Evolutionary conservation across 305 asterid species (phyloP).

Genomic region (Fraxinus dipetala): DNA sequence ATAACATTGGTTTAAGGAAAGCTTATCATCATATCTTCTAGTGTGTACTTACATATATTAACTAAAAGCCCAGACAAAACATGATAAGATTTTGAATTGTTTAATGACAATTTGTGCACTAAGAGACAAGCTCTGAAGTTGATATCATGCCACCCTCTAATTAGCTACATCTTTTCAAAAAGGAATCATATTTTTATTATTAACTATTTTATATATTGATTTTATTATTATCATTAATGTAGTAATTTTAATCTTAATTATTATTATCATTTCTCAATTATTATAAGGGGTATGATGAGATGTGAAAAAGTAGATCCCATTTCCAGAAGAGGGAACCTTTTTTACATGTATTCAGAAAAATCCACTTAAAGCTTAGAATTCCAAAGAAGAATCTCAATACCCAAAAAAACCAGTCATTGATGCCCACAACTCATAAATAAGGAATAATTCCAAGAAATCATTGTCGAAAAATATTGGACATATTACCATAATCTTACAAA

Average conservation of each 20-base stretch:
- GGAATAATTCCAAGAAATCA: constrained; percentile 28
- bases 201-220: background rate
- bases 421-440: constrained; percentile 31
- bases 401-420: constrained; percentile 34
- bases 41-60: constrained; percentile 47
- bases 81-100: constrained; percentile 67
- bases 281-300: constrained; percentile 37
- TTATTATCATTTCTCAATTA: constrained; percentile 9
- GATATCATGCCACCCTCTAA: constrained; percentile 39
- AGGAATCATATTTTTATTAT: constrained; percentile 14
- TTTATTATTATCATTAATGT: background rate
- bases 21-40: constrained; percentile 48
- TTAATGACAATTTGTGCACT: constrained; percentile 53
- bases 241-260: background rate
- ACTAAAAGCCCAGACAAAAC: constrained; percentile 56
- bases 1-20: constrained; percentile 33
- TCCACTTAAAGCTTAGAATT: constrained; percentile 48
- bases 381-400: constrained; percentile 45
- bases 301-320: constrained; percentile 62
- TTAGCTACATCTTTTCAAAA: constrained; percentile 25
- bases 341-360: constrained; percentile 34
- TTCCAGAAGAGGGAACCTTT: constrained; percentile 62
- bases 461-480: constrained; percentile 4
- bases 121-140: constrained; percentile 66
- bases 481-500: background rate